Conservation (phyloP, 768 basidiomycete genomes). For the Agrocybe praecox region DNA sequence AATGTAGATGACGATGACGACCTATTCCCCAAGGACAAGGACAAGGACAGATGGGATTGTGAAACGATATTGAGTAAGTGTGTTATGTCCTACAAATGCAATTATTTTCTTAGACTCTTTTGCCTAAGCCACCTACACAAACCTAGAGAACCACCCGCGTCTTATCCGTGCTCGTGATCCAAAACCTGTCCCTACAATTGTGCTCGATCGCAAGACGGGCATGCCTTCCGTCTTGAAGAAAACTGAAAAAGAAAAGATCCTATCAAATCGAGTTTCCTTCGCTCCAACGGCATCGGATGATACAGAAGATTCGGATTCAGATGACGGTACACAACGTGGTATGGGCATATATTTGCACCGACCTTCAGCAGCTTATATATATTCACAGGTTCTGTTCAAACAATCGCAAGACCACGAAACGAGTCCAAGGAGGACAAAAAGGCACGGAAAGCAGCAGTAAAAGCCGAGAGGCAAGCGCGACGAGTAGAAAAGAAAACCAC, state of each 20-base stretch:
- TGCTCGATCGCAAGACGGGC: conserved; percentile 76
- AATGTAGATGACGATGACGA: conserved; percentile 48
- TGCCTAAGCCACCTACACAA: conserved; percentile 88
- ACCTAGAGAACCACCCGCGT: conserved; percentile 94
- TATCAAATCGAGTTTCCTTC: conserved; percentile 16
- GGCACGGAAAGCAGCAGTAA: conserved; percentile 69
- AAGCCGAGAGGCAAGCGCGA: conserved; percentile 63
- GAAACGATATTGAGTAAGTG: conserved; percentile 91
- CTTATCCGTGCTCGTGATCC: conserved; percentile 72
- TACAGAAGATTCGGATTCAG: conserved; percentile 30
- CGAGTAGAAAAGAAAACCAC: conserved; percentile 68
- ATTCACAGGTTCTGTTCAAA: conserved; percentile 34
- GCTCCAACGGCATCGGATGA: conserved; percentile 17
- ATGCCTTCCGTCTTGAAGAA: conserved; percentile 57
- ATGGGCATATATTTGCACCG: neutral
- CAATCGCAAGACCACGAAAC: conserved; percentile 68
- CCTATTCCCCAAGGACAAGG: conserved; percentile 47
- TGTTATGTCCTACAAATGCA: neutral
- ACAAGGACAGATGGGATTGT: conserved; percentile 90
- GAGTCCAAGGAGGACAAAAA: conserved; percentile 81
- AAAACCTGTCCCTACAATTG: conserved; percentile 61
- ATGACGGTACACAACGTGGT: conserved; percentile 23
- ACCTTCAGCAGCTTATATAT: too few species aligned
- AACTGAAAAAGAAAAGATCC: conserved; percentile 13
- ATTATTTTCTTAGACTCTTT: conserved; percentile 1